Evolutionary conservation across 2,329 filamentous ascomycete species (phyloP), one percentile per base, ranked within the genome.

Genomic region (Phoma herbarum): DNA sequence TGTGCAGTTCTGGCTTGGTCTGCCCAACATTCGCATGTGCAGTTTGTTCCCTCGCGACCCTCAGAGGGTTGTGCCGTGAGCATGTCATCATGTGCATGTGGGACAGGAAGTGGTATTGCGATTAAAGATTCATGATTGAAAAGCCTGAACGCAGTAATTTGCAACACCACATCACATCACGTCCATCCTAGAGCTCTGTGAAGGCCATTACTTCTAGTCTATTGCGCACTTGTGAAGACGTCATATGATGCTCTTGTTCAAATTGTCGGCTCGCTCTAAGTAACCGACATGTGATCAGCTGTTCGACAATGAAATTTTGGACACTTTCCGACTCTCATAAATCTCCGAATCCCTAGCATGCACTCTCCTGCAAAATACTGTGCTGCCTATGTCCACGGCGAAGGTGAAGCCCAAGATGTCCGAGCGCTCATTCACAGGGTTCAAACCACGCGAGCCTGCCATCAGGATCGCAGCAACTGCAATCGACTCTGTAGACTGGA

Each of bases 11-110:
- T 89, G 86, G 82, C 75, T 89, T 65, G 87, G 86, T 12, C 72
- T 89, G 73, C 85, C 85, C 20, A 88, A 89, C 66, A 84, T 89
- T 47, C 76, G 87, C 33, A 77, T 88, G 75, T 83, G 84, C 29
- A 86, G 85, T 66, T 70, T 88, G 70, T 89, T 89, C 78, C 87
- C 87, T 28, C 80, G 87, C 63, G 87, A 89, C 73, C 87, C 87
- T 9, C 81, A 84, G 73, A 81, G 86, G 61, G 72, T 84, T 60
- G 70, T 75, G 61, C 82, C 82, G 53, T 82, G 78, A 61, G 59
- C 25, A 16, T 16, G 33, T 3, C 8, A 9, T 20, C 12, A 4
- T 12, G n/a, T 45, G 23, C 35, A 44, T 12, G 9, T 16, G n/a
- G 18, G 14, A 12, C 10, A 6, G 11, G n/a, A 6, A 23, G 46